Evolutionary conservation across 371 early-diverging fungal species (phyloP), one percentile per base, ranked within the genome.

Genomic region (Mucor velutinosus): DNA sequence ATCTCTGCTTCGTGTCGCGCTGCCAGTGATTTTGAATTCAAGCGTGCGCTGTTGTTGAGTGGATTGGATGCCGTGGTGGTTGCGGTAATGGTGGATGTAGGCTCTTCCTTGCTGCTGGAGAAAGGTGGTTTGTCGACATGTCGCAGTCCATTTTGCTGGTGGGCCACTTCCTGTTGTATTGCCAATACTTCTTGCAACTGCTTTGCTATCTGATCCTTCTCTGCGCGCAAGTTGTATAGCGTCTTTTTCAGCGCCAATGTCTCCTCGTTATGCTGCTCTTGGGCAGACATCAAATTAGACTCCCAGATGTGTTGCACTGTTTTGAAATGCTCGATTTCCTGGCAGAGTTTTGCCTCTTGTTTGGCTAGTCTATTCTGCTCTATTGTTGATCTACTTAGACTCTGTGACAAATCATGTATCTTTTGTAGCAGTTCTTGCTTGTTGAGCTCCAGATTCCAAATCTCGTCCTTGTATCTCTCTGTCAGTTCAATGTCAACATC

Each of bases 381-480:
- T 1, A 43, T 4, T 23, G 43, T 39, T 3, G 29, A 45, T 15
- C 51, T 64, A 21, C 7, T 7, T 5, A 60, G 29, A n/a, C 19
- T 1, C 3, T 59, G 59, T 2, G 58, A 17, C 2, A 69, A 14
- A 3, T 64, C 55, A 4, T 69, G 12, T 4, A 69, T 43, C 27
- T 53, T 51, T 32, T 69, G 69, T 14, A 41, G 14, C 12, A 69
- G 29, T n/a, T 72, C 72, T 61, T 72, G 69, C 1, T 72, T 72
- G 19, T 47, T 35, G 17, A 72, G 17, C 37, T 72, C 72, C 14
- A 72, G 47, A 17, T 65, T 65, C 72, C 72, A 72, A 15, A 64
- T 65, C 21, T 72, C 70, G 30, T 72, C 70, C 27, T 64, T 72
- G 43, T 69, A 64, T 53, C 58, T 45, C 47, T 72, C 72, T 69